Base-by-base conservation (phyloP, 2,329 filamentous ascomycete species). In the Phaeosphaeriaceae sp. region DNA sequence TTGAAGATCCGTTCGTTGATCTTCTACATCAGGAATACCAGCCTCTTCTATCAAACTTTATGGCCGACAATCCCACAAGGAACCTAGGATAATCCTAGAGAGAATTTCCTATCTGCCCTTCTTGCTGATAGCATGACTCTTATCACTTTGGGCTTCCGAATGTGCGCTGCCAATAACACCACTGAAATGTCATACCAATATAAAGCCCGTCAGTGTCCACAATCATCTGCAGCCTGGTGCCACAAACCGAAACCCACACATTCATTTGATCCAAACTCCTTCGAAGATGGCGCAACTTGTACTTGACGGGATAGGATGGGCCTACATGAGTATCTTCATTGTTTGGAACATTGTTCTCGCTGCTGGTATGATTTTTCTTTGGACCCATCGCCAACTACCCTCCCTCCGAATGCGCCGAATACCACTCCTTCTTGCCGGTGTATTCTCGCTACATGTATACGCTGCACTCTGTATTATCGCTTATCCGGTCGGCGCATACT, bases 361-460 rank as follows among this genome's bases (percentile, higher is more conserved):
- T 12, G 40, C 42, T 40, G 50, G 48, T 6, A 54, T 63, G 46
- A 32, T 29, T 32, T 65, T 60, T 41, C 58, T 65, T 4, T 65
- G 61, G 61, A 44, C 12, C 12, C 51, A 68, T 52, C 65, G 68
- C 12, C 50, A 66, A 13, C 52, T 67, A 15, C 68, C 66, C 4
- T 68, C 62, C 7, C 51, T 71, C 2, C 66, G 63, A 2, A 71
- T 71, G 48, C 67, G 68, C 21, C 57, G 61, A 23, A 51, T 71
- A 15, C 63, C 66, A 2, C 37, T 71, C 13, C 34, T 71, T 11
- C 66, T 70, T 20, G 39, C 48, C 11, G 67, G 60, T 21, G 46
- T 68, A 9, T 28, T 54, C 26, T 58, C 56, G 4, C 56, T 71
- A 2, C 67, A 71, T 37, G 41, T 61, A 1, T 71, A 71, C 48